Conservation (phyloP, 371 early-diverging fungal genomes). For the Mortierella sp. region DNA sequence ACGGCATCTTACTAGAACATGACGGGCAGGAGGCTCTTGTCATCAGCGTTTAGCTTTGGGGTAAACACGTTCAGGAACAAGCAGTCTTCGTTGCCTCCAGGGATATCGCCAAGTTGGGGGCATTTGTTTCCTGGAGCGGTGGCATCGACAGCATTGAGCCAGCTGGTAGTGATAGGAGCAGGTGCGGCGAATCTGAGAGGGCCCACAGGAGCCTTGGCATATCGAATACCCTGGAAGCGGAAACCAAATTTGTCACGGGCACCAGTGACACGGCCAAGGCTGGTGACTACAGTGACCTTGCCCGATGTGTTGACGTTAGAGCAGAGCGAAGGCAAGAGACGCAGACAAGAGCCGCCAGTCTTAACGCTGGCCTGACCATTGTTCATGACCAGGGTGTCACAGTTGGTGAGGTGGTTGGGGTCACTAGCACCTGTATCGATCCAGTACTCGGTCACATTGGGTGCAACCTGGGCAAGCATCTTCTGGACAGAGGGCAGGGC, state of each 20-base stretch:
- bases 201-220: constrained; percentile 54
- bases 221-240: constrained; percentile 55
- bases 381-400: constrained; percentile 44
- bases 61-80: constrained; percentile 61
- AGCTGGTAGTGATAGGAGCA: constrained; percentile 31
- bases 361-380: constrained; percentile 40
- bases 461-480: constrained; percentile 38
- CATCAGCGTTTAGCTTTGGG: constrained; percentile 43
- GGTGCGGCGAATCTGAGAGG: constrained; percentile 53
- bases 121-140: constrained; percentile 48
- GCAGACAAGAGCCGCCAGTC: constrained; percentile 40
- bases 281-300: constrained; percentile 41
- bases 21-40: constrained; percentile 55
- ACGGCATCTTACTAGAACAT: constrained; percentile 52
- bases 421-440: constrained; percentile 47
- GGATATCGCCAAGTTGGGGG: constrained; percentile 43
- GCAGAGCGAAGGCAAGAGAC: constrained; percentile 50
- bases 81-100: constrained; percentile 59
- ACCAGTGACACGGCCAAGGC: constrained; percentile 41
- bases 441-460: constrained; percentile 40
- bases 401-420: constrained; percentile 27
- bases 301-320: constrained; percentile 41
- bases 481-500: constrained; percentile 33
- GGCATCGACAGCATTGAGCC: constrained; percentile 40
- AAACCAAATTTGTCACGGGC: constrained; percentile 46